These are phyloP conservation scores for Komagataella pseudopastoris DNA, from an alignment of 805 yeast species.

Conservation along the genomic window DNA sequence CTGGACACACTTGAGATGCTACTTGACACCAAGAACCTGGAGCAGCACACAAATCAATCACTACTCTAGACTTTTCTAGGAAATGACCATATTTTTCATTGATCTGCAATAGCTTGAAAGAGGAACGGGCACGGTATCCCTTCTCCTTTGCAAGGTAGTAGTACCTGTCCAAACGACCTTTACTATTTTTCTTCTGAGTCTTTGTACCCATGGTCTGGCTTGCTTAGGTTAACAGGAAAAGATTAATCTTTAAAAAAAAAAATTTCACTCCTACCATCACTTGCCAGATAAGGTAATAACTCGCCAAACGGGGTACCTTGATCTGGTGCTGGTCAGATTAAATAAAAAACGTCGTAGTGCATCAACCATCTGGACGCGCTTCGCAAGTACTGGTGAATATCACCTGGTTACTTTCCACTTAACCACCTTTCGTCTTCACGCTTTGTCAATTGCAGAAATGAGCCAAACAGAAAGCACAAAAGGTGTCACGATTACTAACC, in stretches of 20 bases:
- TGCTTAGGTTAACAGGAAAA: neutral
- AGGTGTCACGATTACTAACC: slow-evolving; percentile 6
- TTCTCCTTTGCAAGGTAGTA: slow-evolving; percentile 93
- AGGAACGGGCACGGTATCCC: slow-evolving; percentile 98
- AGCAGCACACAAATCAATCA: slow-evolving; percentile 96
- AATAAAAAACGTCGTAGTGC: neutral
- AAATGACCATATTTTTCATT: slow-evolving; percentile 96
- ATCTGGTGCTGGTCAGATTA: neutral
- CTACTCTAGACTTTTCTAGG: slow-evolving; percentile 86
- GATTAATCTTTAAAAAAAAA: too few species aligned
- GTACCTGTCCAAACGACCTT: slow-evolving; percentile 98
- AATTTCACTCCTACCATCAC: neutral
- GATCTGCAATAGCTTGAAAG: slow-evolving; percentile 87
- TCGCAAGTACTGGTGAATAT: neutral
- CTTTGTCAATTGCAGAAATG: neutral
- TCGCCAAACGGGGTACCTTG: neutral
- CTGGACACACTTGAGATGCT: slow-evolving; percentile 85
- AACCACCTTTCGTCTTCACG: neutral
- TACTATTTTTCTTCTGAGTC: slow-evolving; percentile 87
- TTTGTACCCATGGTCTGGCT: slow-evolving; percentile 48
- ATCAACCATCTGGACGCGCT: neutral
- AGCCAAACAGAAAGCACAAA: neutral
- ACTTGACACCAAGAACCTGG: slow-evolving; percentile 99
- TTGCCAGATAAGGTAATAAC: neutral
- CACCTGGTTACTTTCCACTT: neutral